Base-by-base conservation (phyloP, 2,329 filamentous ascomycete genomes). In the Verticillium zaregamsianum region DNA sequence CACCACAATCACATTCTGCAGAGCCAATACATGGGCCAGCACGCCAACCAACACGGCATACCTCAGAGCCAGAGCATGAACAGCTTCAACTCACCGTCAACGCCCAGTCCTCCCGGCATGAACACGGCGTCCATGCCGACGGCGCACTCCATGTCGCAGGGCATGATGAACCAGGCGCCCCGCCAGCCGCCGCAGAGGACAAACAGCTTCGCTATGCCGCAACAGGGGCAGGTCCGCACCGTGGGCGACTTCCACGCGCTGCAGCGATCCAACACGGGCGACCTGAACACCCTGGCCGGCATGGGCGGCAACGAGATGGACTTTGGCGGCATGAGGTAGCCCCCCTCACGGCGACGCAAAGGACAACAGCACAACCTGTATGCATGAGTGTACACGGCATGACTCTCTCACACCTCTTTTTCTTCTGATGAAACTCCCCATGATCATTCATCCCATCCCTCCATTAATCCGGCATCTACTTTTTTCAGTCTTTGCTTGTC, bases 241-340 rank as follows among this genome's bases (percentile, higher is more conserved):
- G 76, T 82, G 0, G 78, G 76, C 3, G 80, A 83, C 58, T 85
- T 83, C 58, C 81, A 84, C 31, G 76, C 77, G 1, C 66, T 84
- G 2, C 81, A 82, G 61, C 73, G 81, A 45, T 74, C 76, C 12
- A 78, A 76, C 59, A 73, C 77, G 0, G 62, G 59, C 35, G 49
- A 57, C 31, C 55, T 52, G 25, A 35, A 14, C 52, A 20, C 55
- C 14, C 58, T 66, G 55, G 59, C 64, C 8, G 56, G 64, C 52
- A 64, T 66, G 56, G 55, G 54, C 28, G 32, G 23, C 3, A 25
- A 57, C 8, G 65, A 65, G 25, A 66, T 66, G 64, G 64, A 66
- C 35, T 66, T 65, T 33, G 60, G 60, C 8, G 58, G 60, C 7
- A 57, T 66, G 56, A 37, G 60, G 60, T 62, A 59, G 33, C 28